Conservation (phyloP, 2,329 filamentous ascomycete species). For the Botrytis pseudocinerea region DNA sequence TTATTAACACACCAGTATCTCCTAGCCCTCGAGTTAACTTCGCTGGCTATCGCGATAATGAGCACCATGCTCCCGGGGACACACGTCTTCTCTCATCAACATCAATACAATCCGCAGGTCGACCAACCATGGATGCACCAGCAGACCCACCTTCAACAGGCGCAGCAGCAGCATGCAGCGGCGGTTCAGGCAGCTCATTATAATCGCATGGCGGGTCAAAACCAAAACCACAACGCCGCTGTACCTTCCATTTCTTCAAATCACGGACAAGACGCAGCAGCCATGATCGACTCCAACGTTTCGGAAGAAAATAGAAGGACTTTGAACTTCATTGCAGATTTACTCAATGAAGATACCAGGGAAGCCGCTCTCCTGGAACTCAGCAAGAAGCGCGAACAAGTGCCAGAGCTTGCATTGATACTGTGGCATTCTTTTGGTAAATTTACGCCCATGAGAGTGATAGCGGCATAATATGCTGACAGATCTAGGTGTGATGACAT, state of each 20-base stretch:
- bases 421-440: conserved; percentile 98
- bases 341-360: conserved; percentile 81
- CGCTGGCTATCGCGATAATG: conserved; percentile 27
- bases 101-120: conserved; percentile 59
- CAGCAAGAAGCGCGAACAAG: conserved; percentile 98
- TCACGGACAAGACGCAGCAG: conserved; percentile 55
- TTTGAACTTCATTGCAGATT: conserved; percentile 88
- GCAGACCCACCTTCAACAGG: conserved; percentile 45
- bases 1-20: conserved; percentile 7
- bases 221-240: conserved; percentile 52
- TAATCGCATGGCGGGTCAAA: conserved; percentile 66
- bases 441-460: conserved; percentile 38
- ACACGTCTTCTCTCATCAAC: conserved; percentile 68
- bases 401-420: conserved; percentile 92
- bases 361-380: conserved; percentile 92
- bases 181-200: conserved; percentile 55
- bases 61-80: conserved; percentile 59
- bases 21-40: conserved; percentile 30
- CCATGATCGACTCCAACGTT: conserved; percentile 62
- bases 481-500: conserved; percentile 88
- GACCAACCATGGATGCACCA: conserved; percentile 67
- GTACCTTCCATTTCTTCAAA: conserved; percentile 43
- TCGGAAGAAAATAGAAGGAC: conserved; percentile 91
- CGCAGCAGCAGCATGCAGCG: conserved; percentile 43
- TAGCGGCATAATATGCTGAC: conserved; percentile 27